phyloP scores from a whole-genome alignment of 129 eudicot species.

The Flaveria robusta region DNA sequence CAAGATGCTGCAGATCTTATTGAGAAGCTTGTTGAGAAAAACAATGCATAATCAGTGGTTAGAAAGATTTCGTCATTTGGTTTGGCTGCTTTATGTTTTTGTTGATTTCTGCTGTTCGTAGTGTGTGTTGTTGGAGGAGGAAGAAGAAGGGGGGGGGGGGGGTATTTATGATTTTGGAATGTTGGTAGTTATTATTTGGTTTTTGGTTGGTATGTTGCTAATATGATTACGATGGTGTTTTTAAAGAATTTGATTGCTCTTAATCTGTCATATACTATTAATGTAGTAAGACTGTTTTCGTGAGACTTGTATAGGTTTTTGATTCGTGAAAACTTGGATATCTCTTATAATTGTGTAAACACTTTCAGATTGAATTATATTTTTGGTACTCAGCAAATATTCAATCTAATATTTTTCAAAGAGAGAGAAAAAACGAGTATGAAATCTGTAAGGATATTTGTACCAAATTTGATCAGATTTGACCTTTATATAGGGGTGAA shows the following conservation, averaged over 20 bases:
- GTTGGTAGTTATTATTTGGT: not conserved
- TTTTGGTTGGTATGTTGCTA: constrained; percentile 16
- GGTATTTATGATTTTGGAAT: not conserved
- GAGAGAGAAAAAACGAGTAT: too few species aligned
- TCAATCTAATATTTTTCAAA: too few species aligned
- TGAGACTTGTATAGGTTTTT: too few species aligned
- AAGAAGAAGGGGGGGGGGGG: not conserved
- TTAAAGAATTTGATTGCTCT: not conserved
- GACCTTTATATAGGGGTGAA: too few species aligned
- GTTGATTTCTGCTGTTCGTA: constrained; percentile 5
- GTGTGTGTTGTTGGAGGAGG: not conserved
- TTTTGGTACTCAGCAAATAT: too few species aligned
- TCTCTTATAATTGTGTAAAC: too few species aligned
- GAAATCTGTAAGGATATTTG: too few species aligned
- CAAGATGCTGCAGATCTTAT: constrained; percentile 64
- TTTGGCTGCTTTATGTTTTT: constrained; percentile 13
- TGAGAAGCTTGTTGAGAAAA: constrained; percentile 43
- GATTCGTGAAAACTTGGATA: too few species aligned
- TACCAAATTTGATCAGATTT: too few species aligned
- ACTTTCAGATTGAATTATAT: too few species aligned
- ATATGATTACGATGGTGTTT: constrained; percentile 7
- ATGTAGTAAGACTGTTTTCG: not conserved
- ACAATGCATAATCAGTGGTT: constrained; percentile 25
- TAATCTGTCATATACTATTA: not conserved
- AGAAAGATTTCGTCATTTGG: not conserved